These are phyloP conservation scores for Leishmania tarentolae DNA, from an alignment of 208 protist species.

Conservation along the genomic window DNA sequence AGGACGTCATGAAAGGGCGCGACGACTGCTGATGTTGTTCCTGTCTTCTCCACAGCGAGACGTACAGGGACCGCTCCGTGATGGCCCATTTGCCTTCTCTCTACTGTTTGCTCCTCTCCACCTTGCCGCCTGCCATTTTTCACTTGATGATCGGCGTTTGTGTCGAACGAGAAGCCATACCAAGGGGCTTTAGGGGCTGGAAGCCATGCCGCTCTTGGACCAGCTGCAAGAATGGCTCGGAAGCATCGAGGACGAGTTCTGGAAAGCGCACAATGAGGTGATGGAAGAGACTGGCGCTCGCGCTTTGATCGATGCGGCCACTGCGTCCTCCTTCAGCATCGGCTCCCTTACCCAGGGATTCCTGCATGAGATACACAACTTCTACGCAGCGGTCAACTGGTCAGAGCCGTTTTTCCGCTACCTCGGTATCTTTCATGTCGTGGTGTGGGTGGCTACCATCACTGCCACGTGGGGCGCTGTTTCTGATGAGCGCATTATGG, in stretches of 20 bases:
- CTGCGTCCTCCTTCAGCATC: not conserved
- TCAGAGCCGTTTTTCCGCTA: slow-evolving; percentile 75
- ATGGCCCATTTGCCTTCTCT: not conserved
- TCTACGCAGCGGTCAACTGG: slow-evolving; percentile 68
- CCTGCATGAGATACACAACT: slow-evolving; percentile 23
- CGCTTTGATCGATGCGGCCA: not conserved
- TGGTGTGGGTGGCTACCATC: slow-evolving; percentile 35
- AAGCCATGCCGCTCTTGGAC: not conserved
- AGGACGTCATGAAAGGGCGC: not conserved
- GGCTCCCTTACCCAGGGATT: slow-evolving; percentile 1
- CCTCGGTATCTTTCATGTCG: slow-evolving; percentile 53
- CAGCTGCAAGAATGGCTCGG: slow-evolving; percentile 7
- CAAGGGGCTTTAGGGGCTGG: not conserved
- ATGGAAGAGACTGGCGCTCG: slow-evolving; percentile 20
- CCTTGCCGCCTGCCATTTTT: not conserved
- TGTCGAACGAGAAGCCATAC: not conserved
- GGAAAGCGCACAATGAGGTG: slow-evolving; percentile 36
- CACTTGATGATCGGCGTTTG: not conserved
- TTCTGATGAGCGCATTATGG: slow-evolving; percentile 50
- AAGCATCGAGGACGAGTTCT: slow-evolving; percentile 23
- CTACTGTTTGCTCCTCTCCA: not conserved
- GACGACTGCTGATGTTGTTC: not conserved
- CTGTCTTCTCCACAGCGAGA: not conserved
- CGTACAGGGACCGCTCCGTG: not conserved
- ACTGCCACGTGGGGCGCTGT: slow-evolving; percentile 28